Conservation (phyloP, 768 basidiomycete genomes). For the Suillus spraguei region DNA sequence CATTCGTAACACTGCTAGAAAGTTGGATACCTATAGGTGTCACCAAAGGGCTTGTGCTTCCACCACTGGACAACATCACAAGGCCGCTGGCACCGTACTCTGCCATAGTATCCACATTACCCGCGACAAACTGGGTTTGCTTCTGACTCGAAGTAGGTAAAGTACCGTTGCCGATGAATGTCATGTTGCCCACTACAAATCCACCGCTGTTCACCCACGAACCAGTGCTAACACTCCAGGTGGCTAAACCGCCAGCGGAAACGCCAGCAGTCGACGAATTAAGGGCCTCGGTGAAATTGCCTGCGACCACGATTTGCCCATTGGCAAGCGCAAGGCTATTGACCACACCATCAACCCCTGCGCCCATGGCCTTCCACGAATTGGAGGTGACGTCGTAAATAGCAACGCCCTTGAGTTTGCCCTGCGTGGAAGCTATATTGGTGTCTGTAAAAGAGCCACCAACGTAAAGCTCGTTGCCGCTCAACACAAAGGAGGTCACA, state of each 20-base stretch:
- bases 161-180: conserved; percentile 70
- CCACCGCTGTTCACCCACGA: conserved; percentile 79
- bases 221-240: conserved; percentile 63
- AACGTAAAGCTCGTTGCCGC: conserved; percentile 70
- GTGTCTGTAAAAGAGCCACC: conserved; percentile 90
- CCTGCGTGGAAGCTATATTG: conserved; percentile 49
- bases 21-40: conserved; percentile 64
- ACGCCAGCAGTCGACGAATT: conserved; percentile 38
- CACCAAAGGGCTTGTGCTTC: conserved; percentile 56
- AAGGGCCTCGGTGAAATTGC: conserved; percentile 67
- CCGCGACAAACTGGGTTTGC: conserved; percentile 65
- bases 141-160: conserved; percentile 41
- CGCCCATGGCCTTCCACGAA: conserved; percentile 68
- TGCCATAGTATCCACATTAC: conserved; percentile 57
- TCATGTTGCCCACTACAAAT: conserved; percentile 70
- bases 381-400: conserved; percentile 68
- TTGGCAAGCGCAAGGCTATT: conserved; percentile 53
- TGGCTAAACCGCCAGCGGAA: conserved; percentile 64
- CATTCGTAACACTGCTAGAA: conserved; percentile 37
- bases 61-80: conserved; percentile 75
- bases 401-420: conserved; percentile 61
- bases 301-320: conserved; percentile 63
- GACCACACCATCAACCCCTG: conserved; percentile 81
- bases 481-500: conserved; percentile 67
- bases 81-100: conserved; percentile 79